Evolutionary conservation across 2,329 filamentous ascomycete species (phyloP), one percentile per base, ranked within the genome.

Genomic region (Botrytis tulipae): DNA sequence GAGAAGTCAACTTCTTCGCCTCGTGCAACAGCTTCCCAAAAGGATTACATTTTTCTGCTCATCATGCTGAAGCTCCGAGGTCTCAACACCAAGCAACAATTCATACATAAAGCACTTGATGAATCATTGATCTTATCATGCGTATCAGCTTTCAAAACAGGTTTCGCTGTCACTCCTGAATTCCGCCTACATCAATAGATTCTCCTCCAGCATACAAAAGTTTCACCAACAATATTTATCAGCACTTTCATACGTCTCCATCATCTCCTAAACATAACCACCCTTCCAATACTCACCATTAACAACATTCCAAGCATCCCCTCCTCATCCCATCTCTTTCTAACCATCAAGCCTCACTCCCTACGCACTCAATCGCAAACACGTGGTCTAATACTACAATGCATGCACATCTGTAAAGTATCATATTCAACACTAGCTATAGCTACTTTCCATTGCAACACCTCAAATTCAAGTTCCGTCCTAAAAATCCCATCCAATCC

Each of bases 291-390:
- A 14, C 10, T n/a, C 48, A 51, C 10, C 10, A 51, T n/a, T 51
- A 12, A 51, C 0, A 51, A 0, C n/a, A 12, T 14, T 5, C 25
- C 12, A 7, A 5, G 3, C 3, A 54, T 54, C 14, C 3, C 4
- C 16, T 37, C 14, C 12, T 18, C 14, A 29, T 29, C 51, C 12
- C n/a, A 29, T 6, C 14, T 18, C n/a, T 18, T 4, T 2, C 6
- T 6, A 18, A 29, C 14, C 1, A 29, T 16, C 7, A 54, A 54
- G 3, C 9, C 51, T 2, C n/a, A 29, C 14, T 54, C 51, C 16
- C n/a, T 29, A 5, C n/a, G 5, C 2, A 54, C 6, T 18, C 51
- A 29, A 29, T 29, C 8, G 14, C 51, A 29, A 29, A 18, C 25
- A 54, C n/a, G 3, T 6, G 14, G 25, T 29, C 14, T 14, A 18